A percentile compares a stretch with the other conserved stretches of the same genome.
Evolutionary conservation across 192 early-diverging fungal species (phyloP).

Genomic region (Entomortierella beljakovae): DNA sequence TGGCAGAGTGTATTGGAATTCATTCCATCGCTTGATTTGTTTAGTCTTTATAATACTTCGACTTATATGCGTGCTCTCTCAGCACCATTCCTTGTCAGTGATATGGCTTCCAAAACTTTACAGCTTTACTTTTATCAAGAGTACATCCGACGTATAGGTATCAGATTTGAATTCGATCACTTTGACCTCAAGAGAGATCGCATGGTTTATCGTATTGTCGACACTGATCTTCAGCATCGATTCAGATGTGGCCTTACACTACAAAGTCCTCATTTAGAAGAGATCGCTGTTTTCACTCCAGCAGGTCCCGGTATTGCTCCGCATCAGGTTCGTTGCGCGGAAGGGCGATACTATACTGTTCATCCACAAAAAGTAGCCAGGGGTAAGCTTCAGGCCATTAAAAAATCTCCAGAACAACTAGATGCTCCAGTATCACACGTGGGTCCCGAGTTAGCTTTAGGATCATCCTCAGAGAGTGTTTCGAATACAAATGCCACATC

Average conservation of each 20-base stretch:
- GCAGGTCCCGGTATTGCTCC: not conserved
- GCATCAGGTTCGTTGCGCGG: conserved; percentile 4
- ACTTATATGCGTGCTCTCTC: conserved; percentile 25
- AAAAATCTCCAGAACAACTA: not conserved
- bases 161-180: conserved; percentile 43
- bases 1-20: conserved; percentile 21
- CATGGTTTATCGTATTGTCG: conserved; percentile 21
- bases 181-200: conserved; percentile 43
- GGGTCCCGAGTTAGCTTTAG: not conserved
- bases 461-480: not conserved
- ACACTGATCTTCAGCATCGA: conserved; percentile 25
- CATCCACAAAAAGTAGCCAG: not conserved
- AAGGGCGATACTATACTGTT: conserved; percentile 17
- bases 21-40: conserved; percentile 27
- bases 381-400: not conserved
- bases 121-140: conserved; percentile 47
- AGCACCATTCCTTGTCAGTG: conserved; percentile 17
- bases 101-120: conserved; percentile 30
- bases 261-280: conserved; percentile 45
- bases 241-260: conserved; percentile 32
- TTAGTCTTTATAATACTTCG: conserved; percentile 45
- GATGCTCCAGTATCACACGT: not conserved
- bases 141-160: conserved; percentile 36
- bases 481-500: not conserved
- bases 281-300: conserved; percentile 11